These are phyloP conservation scores for Pterocarpus macrocarpus DNA, from an alignment of 306 rosid species.

Conservation along the genomic window DNA sequence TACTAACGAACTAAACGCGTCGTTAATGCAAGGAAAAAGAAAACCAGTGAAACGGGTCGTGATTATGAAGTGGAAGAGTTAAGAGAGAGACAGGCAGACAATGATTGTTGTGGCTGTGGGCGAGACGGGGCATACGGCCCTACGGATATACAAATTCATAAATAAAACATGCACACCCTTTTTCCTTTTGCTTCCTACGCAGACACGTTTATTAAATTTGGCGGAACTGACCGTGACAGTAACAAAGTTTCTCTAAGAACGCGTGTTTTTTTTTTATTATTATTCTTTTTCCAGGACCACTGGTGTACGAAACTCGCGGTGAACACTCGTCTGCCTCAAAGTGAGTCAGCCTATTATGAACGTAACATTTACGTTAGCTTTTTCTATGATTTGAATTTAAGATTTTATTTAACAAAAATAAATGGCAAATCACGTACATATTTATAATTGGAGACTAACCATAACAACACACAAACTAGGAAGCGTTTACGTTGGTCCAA, in stretches of 20 bases:
- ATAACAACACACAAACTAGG: too few species aligned
- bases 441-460: too few species aligned
- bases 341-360: too few species aligned
- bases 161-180: background rate
- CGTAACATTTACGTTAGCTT: too few species aligned
- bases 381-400: too few species aligned
- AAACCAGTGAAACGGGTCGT: background rate
- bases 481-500: too few species aligned
- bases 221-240: background rate
- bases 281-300: too few species aligned
- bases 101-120: background rate
- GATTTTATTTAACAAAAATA: too few species aligned
- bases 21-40: slow-evolving; percentile 35
- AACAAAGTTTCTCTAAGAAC: slow-evolving; percentile 5
- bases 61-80: background rate
- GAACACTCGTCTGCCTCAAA: too few species aligned
- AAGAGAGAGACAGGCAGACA: background rate
- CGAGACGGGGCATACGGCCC: background rate
- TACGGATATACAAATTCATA: background rate
- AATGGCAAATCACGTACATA: too few species aligned
- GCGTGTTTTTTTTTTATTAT: background rate
- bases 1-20: slow-evolving; percentile 43
- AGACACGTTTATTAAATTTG: slow-evolving; percentile 13
- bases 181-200: background rate
- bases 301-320: too few species aligned